Conservation (phyloP, 2,329 filamentous ascomycete genomes). For the Xylariaceae sp. region DNA sequence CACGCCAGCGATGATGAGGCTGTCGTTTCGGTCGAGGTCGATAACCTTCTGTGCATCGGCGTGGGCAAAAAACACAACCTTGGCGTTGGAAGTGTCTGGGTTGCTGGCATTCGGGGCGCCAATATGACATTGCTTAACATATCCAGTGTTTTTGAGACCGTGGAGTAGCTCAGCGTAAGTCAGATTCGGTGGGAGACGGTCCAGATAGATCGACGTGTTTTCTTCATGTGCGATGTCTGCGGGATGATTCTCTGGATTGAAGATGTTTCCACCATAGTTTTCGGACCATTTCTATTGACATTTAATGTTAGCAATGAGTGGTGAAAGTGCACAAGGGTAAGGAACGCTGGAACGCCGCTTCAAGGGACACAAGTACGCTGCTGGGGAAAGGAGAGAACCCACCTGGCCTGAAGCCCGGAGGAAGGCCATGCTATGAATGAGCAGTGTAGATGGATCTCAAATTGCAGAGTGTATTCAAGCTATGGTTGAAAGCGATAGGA, state of each 20-base stretch:
- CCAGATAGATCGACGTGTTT: neutral
- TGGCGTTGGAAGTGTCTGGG: neutral
- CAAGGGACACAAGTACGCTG: no score
- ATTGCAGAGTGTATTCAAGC: no score
- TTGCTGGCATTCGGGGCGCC: neutral
- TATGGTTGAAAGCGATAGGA: no score
- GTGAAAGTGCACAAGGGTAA: no score
- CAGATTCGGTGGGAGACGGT: neutral
- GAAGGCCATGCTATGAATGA: no score
- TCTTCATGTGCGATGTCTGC: neutral
- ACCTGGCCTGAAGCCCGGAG: no score
- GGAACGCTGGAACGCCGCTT: no score
- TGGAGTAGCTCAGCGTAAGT: neutral
- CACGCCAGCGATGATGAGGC: neutral
- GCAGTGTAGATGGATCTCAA: no score
- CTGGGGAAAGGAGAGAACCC: no score
- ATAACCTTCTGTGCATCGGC: neutral
- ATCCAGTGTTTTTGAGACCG: neutral
- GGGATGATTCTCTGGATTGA: neutral
- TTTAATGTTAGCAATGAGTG: no score
- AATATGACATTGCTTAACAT: neutral
- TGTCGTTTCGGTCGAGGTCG: neutral
- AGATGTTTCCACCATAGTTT: neutral
- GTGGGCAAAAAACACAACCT: neutral
- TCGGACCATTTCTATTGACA: no score